Percentiles rank a stretch among this genome's conserved stretches.
These are phyloP conservation scores for Stenocarpella maydis DNA, from an alignment of 2,329 filamentous ascomycete species.

Conservation along the genomic window DNA sequence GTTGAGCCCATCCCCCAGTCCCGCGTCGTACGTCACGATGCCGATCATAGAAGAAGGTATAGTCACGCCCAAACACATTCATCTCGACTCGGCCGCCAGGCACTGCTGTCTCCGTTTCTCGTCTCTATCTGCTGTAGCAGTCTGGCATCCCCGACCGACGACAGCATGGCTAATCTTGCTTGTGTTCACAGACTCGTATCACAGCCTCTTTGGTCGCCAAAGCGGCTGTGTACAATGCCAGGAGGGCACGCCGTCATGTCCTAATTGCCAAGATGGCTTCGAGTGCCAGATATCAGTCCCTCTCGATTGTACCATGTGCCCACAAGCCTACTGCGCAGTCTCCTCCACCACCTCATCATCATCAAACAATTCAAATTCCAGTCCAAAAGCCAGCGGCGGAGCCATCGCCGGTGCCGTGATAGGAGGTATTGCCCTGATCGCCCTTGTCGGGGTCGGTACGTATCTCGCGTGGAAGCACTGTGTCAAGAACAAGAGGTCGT, in stretches of 20 bases:
- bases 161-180: constrained; percentile 18
- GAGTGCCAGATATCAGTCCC: constrained; percentile 57
- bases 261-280: constrained; percentile 51
- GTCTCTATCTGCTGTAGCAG: background rate
- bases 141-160: background rate
- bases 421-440: constrained; percentile 80
- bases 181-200: constrained; percentile 37
- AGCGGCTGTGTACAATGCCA: constrained; percentile 57
- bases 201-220: constrained; percentile 50
- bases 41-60: constrained; percentile 25
- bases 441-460: constrained; percentile 72
- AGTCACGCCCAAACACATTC: background rate
- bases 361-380: constrained; percentile 44
- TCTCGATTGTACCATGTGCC: constrained; percentile 56
- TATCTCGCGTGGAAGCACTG: constrained; percentile 90
- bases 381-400: constrained; percentile 70
- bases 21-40: constrained; percentile 30
- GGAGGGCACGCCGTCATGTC: constrained; percentile 52
- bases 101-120: background rate
- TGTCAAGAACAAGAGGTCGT: constrained; percentile 79
- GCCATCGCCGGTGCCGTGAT: constrained; percentile 93
- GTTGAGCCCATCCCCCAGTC: background rate
- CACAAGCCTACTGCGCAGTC: constrained; percentile 55
- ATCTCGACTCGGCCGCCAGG: background rate
- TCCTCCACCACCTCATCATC: constrained; percentile 37